Percentiles rank a stretch among this genome's conserved stretches.
Conservation (phyloP, 768 basidiomycete genomes). For the Candolleomyces efflorescens region DNA sequence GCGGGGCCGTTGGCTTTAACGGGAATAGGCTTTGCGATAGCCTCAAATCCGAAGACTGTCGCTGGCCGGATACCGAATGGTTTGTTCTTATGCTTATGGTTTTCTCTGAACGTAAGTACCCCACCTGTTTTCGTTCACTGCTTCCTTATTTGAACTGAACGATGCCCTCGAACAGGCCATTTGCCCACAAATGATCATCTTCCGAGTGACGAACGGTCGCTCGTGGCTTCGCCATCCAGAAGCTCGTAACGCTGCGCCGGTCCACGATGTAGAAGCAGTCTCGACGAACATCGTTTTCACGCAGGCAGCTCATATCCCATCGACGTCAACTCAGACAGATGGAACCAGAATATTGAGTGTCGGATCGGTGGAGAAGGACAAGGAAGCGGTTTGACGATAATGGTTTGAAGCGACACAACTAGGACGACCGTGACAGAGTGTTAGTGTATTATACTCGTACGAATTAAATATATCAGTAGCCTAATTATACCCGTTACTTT, state of each 20-base stretch:
- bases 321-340: background rate
- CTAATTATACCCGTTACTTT: too few relatives aligned
- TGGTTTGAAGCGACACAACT: too few relatives aligned
- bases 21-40: background rate
- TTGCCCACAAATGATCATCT: slow-evolving; percentile 6
- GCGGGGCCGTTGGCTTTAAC: slow-evolving; percentile 1
- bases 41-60: background rate
- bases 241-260: background rate
- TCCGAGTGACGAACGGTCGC: slow-evolving; percentile 2
- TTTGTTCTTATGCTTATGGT: background rate
- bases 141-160: background rate
- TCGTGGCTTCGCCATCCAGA: slow-evolving; percentile 1
- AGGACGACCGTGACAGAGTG: too few relatives aligned
- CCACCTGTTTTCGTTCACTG: background rate
- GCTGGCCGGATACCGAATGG: background rate
- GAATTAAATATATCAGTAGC: too few relatives aligned
- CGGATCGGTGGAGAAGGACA: too few relatives aligned
- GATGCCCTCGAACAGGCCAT: background rate
- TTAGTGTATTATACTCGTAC: too few relatives aligned
- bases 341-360: too few relatives aligned
- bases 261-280: background rate
- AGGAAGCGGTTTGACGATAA: too few relatives aligned
- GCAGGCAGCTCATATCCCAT: background rate
- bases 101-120: slow-evolving; percentile 5
- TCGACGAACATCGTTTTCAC: background rate